These are phyloP conservation scores for Cladosporium oxysporum DNA, from an alignment of 2,329 filamentous ascomycete genomes.

Conservation along the genomic window DNA sequence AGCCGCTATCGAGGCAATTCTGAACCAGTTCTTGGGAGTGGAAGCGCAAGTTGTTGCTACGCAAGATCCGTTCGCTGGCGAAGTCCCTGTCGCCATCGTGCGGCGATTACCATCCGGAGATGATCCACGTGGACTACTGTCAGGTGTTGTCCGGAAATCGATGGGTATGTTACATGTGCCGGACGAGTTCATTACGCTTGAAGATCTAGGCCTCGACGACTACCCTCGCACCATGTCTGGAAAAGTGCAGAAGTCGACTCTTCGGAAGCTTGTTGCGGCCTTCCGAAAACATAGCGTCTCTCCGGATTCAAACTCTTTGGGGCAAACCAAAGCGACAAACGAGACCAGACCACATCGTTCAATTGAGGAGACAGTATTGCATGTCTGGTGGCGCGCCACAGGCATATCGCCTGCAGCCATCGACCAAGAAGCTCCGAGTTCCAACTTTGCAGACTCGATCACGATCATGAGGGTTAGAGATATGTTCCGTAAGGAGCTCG, in stretches of 20 bases:
- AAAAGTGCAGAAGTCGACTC: constrained; percentile 23
- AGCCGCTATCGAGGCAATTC: constrained; percentile 21
- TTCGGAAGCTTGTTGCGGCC: constrained; percentile 19
- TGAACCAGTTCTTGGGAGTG: background rate
- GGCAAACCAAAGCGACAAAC: background rate
- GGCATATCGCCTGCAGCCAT: background rate
- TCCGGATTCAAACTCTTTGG: too few relatives aligned
- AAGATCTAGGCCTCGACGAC: constrained; percentile 23
- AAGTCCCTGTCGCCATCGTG: constrained; percentile 27
- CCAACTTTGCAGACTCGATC: constrained; percentile 22
- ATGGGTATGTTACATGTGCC: constrained; percentile 22
- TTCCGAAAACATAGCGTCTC: background rate
- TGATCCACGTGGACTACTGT: background rate
- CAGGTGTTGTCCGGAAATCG: constrained; percentile 5
- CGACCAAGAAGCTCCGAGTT: background rate
- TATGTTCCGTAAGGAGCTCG: constrained; percentile 2
- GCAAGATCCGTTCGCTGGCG: constrained; percentile 22
- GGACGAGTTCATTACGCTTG: constrained; percentile 22
- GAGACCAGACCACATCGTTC: background rate
- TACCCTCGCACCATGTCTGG: constrained; percentile 24
- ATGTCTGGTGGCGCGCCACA: background rate
- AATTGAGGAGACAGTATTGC: background rate
- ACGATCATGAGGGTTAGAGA: constrained; percentile 21
- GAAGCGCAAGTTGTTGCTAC: constrained; percentile 26
- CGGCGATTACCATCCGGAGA: constrained; percentile 6